Base-by-base conservation (phyloP, 2,329 filamentous ascomycete genomes). In the Penicillium paneum region DNA sequence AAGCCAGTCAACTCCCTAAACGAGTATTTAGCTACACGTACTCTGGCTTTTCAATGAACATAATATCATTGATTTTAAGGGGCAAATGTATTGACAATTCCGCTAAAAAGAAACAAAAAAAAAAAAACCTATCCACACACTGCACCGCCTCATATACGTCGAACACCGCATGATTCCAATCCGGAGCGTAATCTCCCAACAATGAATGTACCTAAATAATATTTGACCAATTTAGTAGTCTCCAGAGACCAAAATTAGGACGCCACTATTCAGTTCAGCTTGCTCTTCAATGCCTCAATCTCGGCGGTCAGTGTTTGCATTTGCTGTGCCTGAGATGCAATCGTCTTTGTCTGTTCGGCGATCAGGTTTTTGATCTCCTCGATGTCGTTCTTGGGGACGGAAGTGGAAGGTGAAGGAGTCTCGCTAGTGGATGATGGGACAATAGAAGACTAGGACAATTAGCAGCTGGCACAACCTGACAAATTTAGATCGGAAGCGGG, bases 241-340 rank as follows among this genome's bases (percentile, higher is more conserved):
- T 29, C 36, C 36, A n/a, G 39, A 26, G 24, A 45, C 48, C 2
- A 3, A 28, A 36, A 40, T 35, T 35, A 49, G 15, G n/a, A 41
- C 15, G 10, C 24, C 17, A 34, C 29, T 35, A 50, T 43, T 48
- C 68, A 74, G 54, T 82, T 83, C 55, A 92, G 80, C 72, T 85
- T 88, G 74, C 84, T 84, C 82, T 95, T 96, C 64, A 97, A 79
- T 15, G 83, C 81, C 68, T 94, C 90, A 13, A 96, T 86, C 72
- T 95, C 90, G 29, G 78, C 74, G 3, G 88, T 83, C 44, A 96
- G 76, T 28, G 80, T 78, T 46, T 80, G 80, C 64, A 95, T 91
- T 71, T 91, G 87, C 67, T 89, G 82, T 46, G 83, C 88, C 75
- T 96, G 89, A n/a, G 83, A 79, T 58, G 79, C 84, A 68, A 96